Conservation (phyloP, 129 eudicot species). For the Saposhnikovia divaricata region DNA sequence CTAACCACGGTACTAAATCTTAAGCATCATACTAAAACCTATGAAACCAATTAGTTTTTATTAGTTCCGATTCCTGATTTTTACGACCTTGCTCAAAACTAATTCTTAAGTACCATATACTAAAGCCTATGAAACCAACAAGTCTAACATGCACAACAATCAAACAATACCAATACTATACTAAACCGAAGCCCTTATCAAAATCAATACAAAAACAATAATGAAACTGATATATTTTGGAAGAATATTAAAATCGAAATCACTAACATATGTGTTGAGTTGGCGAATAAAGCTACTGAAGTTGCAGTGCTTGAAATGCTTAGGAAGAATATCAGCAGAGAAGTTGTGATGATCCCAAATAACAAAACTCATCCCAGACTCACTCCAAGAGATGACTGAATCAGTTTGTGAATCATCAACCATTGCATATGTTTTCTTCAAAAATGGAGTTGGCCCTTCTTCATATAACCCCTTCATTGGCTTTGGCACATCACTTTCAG, state of each 20-base stretch:
- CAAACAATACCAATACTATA: not conserved
- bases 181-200: not conserved
- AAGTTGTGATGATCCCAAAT: constrained; percentile 87
- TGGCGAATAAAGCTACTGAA: constrained; percentile 90
- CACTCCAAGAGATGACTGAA: constrained; percentile 70
- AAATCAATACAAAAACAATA: not conserved
- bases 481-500: constrained; percentile 18
- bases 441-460: constrained; percentile 75
- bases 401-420: constrained; percentile 80
- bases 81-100: not conserved
- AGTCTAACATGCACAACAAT: not conserved
- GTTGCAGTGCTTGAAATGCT: constrained; percentile 75
- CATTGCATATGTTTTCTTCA: constrained; percentile 80
- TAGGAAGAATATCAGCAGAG: constrained; percentile 61
- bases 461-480: constrained; percentile 67
- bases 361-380: constrained; percentile 39
- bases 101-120: not conserved
- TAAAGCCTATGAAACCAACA: not conserved
- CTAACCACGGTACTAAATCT: not conserved
- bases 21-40: not conserved
- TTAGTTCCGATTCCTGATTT: no score
- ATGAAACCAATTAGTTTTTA: no score
- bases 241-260: not conserved
- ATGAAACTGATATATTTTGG: not conserved
- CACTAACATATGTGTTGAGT: constrained; percentile 85